Evolutionary conservation across 2,329 filamentous ascomycete genomes (phyloP).

Genomic region (Clarireedia hainanense): DNA sequence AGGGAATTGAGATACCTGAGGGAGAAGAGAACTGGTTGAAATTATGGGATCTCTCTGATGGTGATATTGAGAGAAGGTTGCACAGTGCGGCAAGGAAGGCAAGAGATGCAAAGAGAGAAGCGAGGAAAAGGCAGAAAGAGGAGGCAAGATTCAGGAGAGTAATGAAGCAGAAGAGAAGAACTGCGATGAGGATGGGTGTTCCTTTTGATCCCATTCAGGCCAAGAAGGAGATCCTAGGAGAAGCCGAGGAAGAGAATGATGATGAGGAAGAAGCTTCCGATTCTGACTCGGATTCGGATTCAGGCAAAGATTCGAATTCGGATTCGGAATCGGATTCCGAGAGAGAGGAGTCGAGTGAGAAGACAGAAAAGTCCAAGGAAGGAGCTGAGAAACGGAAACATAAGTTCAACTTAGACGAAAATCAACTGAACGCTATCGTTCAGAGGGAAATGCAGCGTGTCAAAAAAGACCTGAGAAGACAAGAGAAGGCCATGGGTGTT

Average conservation of each 20-base stretch:
- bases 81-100: slow-evolving; percentile 17
- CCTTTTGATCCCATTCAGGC: slow-evolving; percentile 20
- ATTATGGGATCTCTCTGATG: slow-evolving; percentile 30
- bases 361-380: slow-evolving; percentile 5
- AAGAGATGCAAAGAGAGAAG: slow-evolving; percentile 14
- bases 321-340: not conserved
- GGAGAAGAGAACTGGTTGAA: slow-evolving; percentile 28
- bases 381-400: slow-evolving; percentile 4
- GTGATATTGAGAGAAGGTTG: slow-evolving; percentile 24
- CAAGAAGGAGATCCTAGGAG: slow-evolving; percentile 18
- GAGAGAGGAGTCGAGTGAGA: not conserved
- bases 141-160: slow-evolving; percentile 24
- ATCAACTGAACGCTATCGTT: slow-evolving; percentile 4
- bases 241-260: slow-evolving; percentile 10
- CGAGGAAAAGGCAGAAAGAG: slow-evolving; percentile 18
- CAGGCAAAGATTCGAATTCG: not conserved
- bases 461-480: slow-evolving; percentile 2
- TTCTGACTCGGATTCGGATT: slow-evolving; percentile 8
- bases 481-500: slow-evolving; percentile 6
- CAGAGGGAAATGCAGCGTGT: slow-evolving; percentile 7
- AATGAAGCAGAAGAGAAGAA: slow-evolving; percentile 23
- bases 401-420: slow-evolving; percentile 5
- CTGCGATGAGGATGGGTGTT: slow-evolving; percentile 16
- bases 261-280: slow-evolving; percentile 2
- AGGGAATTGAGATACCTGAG: slow-evolving; percentile 22